Evolutionary conservation across 2,329 filamentous ascomycete genomes (phyloP).

Genomic region (Elsinoe ampelina): DNA sequence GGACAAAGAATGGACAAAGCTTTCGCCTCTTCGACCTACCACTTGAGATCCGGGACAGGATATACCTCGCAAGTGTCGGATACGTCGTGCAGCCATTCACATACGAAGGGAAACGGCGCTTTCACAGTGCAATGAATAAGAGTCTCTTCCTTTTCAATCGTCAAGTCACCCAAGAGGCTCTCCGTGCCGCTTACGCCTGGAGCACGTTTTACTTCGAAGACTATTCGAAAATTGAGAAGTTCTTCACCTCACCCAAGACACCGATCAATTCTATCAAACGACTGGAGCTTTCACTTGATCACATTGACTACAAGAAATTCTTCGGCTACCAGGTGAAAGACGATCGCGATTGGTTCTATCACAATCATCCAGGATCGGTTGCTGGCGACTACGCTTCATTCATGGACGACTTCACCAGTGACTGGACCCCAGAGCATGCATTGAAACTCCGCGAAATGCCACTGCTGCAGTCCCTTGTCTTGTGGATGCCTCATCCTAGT

Average conservation of each 20-base stretch:
- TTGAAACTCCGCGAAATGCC: not conserved
- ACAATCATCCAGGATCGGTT: not conserved
- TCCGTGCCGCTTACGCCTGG: not conserved
- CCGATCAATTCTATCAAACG: not conserved
- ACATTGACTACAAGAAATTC: constrained; percentile 9
- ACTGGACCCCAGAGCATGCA: not conserved
- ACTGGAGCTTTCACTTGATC: constrained; percentile 3
- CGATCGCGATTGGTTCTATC: not conserved
- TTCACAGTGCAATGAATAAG: not conserved
- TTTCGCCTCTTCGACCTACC: constrained; percentile 15
- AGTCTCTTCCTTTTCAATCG: not conserved
- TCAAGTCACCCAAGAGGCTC: not conserved
- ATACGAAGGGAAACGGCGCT: not conserved
- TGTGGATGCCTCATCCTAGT: not conserved
- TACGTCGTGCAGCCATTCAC: constrained; percentile 1
- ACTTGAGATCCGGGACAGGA: constrained; percentile 14
- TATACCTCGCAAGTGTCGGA: constrained; percentile 13
- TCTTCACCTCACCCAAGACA: not conserved
- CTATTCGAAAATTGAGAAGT: not conserved
- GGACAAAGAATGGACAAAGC: constrained; percentile 13
- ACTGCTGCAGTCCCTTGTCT: not conserved
- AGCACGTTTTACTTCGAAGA: constrained; percentile 3
- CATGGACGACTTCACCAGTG: not conserved
- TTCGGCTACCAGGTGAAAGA: not conserved
- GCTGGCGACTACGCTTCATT: not conserved